Percentiles rank a stretch among this genome's conserved stretches.
phyloP scores from a whole-genome alignment of 306 rosid genomes.

The Lathyrus oleraceus region DNA sequence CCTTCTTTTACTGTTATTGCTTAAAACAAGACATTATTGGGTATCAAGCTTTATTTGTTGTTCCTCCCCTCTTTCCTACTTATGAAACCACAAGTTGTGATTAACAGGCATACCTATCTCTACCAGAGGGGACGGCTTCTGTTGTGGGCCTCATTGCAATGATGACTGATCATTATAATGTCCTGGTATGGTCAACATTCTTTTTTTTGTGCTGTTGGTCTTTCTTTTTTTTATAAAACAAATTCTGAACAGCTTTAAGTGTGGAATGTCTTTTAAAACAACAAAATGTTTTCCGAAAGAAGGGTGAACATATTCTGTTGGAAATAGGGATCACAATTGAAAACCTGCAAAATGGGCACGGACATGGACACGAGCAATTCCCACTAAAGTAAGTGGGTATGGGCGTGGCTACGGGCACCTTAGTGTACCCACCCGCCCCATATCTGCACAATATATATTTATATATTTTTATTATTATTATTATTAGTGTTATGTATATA shows the following conservation, averaged over 20 bases:
- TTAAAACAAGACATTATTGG: not conserved
- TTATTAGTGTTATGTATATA: too few species aligned
- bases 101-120: conserved; percentile 82
- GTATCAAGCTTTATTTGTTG: too few species aligned
- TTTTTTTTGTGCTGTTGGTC: not conserved
- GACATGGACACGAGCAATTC: too few species aligned
- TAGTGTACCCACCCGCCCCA: too few species aligned
- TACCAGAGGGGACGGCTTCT: conserved; percentile 89
- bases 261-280: not conserved
- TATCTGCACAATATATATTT: too few species aligned
- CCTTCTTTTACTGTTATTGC: not conserved
- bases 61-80: too few species aligned
- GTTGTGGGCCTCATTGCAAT: conserved; percentile 67
- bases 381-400: too few species aligned
- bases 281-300: not conserved
- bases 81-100: conserved; percentile 21
- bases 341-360: too few species aligned
- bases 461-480: too few species aligned
- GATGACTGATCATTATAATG: conserved; percentile 66
- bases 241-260: conserved; percentile 16
- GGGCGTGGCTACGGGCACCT: too few species aligned
- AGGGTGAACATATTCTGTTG: not conserved
- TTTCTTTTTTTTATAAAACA: not conserved
- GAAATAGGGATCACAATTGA: not conserved
- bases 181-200: conserved; percentile 53